A percentile compares a stretch with the other conserved stretches of the same genome.
Evolutionary conservation across 202 grass and related monocot species (phyloP).

Genomic region (Cymbopogon flexuosus): DNA sequence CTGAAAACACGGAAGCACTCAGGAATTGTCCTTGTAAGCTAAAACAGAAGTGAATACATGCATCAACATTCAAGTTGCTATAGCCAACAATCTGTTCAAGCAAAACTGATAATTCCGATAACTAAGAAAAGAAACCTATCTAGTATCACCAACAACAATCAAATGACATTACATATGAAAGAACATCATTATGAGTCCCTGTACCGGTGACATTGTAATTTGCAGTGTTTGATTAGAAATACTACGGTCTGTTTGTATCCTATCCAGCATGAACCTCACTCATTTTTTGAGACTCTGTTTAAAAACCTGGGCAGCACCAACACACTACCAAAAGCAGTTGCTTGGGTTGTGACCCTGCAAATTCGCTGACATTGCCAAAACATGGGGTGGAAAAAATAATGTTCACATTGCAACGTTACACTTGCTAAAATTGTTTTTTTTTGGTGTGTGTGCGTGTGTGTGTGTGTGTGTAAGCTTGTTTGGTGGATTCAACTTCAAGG

Average conservation of each 20-base stretch:
- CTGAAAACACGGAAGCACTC: slow-evolving; percentile 24
- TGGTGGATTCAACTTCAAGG: not conserved
- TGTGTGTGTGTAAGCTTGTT: not conserved
- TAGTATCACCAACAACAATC: not conserved
- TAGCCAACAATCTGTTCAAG: not conserved
- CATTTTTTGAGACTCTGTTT: not conserved
- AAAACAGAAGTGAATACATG: not conserved
- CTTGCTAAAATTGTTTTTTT: no score
- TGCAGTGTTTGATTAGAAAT: not conserved
- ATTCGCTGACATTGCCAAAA: no score
- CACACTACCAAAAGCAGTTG: not conserved
- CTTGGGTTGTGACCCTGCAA: not conserved
- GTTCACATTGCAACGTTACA: no score
- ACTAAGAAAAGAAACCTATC: not conserved
- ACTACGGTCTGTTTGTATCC: not conserved
- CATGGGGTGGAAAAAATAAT: not conserved
- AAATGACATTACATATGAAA: not conserved
- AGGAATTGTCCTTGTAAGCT: not conserved
- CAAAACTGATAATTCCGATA: not conserved
- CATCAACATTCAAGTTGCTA: not conserved
- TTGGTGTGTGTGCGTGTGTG: no score
- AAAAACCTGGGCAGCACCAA: not conserved
- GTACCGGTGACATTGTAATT: not conserved
- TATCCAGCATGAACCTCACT: not conserved
- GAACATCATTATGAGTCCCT: not conserved